A percentile compares a stretch with the other conserved stretches of the same genome.
These are phyloP conservation scores for Colletotrichum caudatum DNA, from an alignment of 2,329 filamentous ascomycete species.

Conservation along the genomic window DNA sequence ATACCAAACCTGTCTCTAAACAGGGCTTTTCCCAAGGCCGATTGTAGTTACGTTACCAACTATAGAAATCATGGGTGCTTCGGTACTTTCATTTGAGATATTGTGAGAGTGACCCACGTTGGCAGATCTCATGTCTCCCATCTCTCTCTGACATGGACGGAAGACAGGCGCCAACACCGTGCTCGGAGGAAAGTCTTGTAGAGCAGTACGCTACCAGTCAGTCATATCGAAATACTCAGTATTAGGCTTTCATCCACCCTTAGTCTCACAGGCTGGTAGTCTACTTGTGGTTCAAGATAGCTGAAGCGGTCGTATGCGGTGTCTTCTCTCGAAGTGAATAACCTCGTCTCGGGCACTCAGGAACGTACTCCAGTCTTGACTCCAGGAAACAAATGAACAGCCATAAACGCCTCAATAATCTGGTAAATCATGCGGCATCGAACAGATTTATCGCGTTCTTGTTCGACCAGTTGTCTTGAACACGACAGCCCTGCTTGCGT, in stretches of 20 bases:
- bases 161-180: too few species aligned
- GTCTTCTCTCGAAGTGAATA: not conserved
- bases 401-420: not conserved
- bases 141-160: too few species aligned
- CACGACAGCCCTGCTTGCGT: not conserved
- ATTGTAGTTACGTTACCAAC: too few species aligned
- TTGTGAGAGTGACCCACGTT: not conserved
- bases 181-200: not conserved
- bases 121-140: not conserved
- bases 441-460: not conserved
- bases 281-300: not conserved
- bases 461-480: not conserved
- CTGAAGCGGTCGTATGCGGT: not conserved
- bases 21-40: not conserved
- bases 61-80: not conserved
- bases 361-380: not conserved
- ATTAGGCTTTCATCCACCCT: not conserved
- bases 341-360: not conserved
- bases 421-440: not conserved
- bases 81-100: not conserved
- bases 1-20: not conserved
- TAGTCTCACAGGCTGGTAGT: not conserved
- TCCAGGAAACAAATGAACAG: not conserved
- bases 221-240: too few species aligned
- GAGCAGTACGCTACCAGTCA: not conserved